Evolutionary conservation across 2,329 filamentous ascomycete species (phyloP).

Genomic region (Ophiostoma sp.): DNA sequence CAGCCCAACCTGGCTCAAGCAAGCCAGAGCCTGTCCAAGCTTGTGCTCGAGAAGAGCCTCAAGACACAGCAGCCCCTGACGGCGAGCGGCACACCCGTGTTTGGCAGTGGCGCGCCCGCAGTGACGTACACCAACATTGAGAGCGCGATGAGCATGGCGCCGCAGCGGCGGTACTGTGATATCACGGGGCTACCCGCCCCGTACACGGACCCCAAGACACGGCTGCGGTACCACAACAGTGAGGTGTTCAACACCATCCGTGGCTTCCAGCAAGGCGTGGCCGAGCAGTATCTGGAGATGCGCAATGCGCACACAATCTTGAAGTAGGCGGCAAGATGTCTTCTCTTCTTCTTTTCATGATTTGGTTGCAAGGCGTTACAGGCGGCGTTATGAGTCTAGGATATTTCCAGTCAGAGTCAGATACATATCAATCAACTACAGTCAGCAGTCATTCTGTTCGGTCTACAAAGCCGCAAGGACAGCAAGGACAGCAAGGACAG

Average conservation of each 20-base stretch:
- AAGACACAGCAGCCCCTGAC: conserved; percentile 31
- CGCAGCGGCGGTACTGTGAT: conserved; percentile 88
- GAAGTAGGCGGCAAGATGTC: conserved; percentile 51
- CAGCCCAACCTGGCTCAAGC: conserved; percentile 80
- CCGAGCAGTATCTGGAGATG: conserved; percentile 83
- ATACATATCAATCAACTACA: background rate
- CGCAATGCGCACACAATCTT: conserved; percentile 88
- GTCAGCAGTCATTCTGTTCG: background rate
- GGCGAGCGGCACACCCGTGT: conserved; percentile 12
- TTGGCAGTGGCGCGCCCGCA: conserved; percentile 12
- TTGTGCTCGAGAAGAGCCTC: conserved; percentile 80
- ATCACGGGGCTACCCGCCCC: conserved; percentile 86
- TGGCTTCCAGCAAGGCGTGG: conserved; percentile 70
- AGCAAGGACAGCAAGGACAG: too few relatives aligned
- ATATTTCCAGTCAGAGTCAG: background rate
- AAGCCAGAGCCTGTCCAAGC: conserved; percentile 75
- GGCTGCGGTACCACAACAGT: conserved; percentile 84
- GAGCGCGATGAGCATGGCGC: conserved; percentile 79
- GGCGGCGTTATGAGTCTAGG: background rate
- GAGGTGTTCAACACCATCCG: conserved; percentile 86
- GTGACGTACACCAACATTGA: conserved; percentile 94
- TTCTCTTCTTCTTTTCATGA: background rate
- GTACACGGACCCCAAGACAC: conserved; percentile 92
- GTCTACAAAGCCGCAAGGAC: too few relatives aligned
- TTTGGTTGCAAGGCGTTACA: background rate